Conservation (phyloP, 2,329 filamentous ascomycete genomes). For the Beauveria sp. region DNA sequence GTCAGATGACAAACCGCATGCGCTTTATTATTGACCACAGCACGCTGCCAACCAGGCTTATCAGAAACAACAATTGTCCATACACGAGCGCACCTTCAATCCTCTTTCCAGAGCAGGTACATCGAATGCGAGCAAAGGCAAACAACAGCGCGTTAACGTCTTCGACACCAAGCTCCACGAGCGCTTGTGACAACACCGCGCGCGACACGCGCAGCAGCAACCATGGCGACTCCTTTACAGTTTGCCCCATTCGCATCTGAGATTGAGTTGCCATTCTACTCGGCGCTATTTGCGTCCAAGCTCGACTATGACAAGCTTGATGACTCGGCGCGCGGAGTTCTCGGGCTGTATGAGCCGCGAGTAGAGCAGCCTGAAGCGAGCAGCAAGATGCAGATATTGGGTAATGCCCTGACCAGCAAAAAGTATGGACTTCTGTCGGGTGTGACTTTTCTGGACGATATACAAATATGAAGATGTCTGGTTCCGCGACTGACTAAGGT, state of each 20-base stretch:
- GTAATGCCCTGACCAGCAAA: slow-evolving; percentile 74
- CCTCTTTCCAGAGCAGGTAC: too few species aligned
- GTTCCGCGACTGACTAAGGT: background rate
- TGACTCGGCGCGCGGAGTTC: slow-evolving; percentile 78
- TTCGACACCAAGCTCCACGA: background rate
- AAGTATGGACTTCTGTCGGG: slow-evolving; percentile 50
- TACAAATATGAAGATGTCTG: background rate
- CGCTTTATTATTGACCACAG: background rate
- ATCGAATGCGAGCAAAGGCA: background rate
- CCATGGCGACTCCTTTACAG: slow-evolving; percentile 47
- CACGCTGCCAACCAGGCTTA: background rate
- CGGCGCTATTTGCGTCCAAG: slow-evolving; percentile 83
- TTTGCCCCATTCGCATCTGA: slow-evolving; percentile 90
- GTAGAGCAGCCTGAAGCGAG: slow-evolving; percentile 66
- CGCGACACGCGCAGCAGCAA: slow-evolving; percentile 16
- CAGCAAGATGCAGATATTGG: slow-evolving; percentile 83
- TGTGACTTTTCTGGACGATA: background rate
- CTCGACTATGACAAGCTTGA: slow-evolving; percentile 96
- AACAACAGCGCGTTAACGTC: background rate
- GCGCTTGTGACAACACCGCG: background rate
- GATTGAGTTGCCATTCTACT: slow-evolving; percentile 93
- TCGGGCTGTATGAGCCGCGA: slow-evolving; percentile 84
- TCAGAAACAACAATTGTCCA: background rate
- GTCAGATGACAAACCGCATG: slow-evolving; percentile 17
- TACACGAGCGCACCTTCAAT: background rate